These are phyloP conservation scores for Barbatosphaeria neglecta DNA, from an alignment of 495 filamentous ascomycete species.

Conservation along the genomic window DNA sequence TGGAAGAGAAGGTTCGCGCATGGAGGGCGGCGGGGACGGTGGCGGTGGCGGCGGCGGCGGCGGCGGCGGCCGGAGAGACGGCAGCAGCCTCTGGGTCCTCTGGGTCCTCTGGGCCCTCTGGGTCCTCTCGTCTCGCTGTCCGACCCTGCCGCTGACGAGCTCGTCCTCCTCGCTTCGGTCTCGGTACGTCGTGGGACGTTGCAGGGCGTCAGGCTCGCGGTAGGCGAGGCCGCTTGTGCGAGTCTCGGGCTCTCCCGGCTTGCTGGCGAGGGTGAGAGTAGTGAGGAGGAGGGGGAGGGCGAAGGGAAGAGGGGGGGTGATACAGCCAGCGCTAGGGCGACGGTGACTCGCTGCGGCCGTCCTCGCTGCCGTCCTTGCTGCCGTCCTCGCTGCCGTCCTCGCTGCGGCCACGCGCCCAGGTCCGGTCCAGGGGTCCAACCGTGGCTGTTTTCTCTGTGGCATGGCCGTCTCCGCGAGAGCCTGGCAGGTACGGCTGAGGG, in stretches of 20 bases:
- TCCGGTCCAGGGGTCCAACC: not conserved
- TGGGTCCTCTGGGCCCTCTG: too few relatives aligned
- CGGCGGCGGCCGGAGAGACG: not conserved
- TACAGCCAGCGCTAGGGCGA: not conserved
- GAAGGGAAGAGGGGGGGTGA: not conserved
- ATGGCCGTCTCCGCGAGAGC: not conserved
- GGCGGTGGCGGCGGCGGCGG: not conserved
- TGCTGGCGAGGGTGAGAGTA: not conserved
- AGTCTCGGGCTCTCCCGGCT: not conserved
- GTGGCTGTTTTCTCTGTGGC: not conserved
- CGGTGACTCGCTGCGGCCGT: not conserved
- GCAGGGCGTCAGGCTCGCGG: not conserved
- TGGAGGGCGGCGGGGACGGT: constrained; percentile 11
- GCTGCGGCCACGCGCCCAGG: not conserved
- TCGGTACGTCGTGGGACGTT: not conserved
- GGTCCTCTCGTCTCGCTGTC: not conserved
- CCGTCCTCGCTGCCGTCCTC: too few relatives aligned
- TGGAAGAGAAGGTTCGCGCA: constrained; percentile 13
- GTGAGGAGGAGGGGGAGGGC: too few relatives aligned
- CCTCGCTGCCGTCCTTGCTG: too few relatives aligned
- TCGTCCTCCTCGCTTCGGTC: not conserved
- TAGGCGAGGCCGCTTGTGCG: not conserved
- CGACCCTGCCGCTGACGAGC: not conserved
- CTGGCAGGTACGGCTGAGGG: not conserved
- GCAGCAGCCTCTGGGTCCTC: too few relatives aligned